Base-by-base conservation (phyloP, 2,329 filamentous ascomycete genomes). In the Spiromastix sp. region DNA sequence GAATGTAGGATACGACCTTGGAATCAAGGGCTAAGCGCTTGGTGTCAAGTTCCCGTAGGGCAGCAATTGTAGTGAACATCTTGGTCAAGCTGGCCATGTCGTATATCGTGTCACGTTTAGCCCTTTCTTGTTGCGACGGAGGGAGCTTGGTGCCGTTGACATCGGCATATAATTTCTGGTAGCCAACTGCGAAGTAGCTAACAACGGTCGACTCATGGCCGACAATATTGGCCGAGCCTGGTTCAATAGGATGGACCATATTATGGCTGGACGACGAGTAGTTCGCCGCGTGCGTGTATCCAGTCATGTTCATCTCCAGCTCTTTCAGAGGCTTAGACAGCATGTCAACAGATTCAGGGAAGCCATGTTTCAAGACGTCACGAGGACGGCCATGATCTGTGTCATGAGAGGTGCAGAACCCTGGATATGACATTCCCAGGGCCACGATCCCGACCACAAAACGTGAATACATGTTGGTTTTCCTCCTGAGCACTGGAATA, bases 41-140 rank as follows among this genome's bases (percentile, higher is more conserved):
- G 3, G 41, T 36, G 33, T 60, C 57, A 5, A 59, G 37, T 24
- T 49, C 41, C 3, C 55, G 47, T 26, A 60, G 45, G 5, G 45
- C 50, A 1, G 55, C 55, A 3, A 59, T 46, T 0, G 55, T 48
- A n/a, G 57, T 59, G 34, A 57, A 59, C 17, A 61, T 37, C 43
- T 61, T 61, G 5, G 58, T 56, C 19, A 61, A 39, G 38, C 57
- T 60, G 24, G 57, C 57, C 51, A 59, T 49, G 40, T 60, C 57
- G 41, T 60, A 61, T n/a, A 61, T 50, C 2, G 56, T 60, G 34
- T 60, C 52, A 3, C 51, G 20, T 1, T 46, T 49, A 6, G 56
- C 43, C 10, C 48, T 44, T 34, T 54, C 50, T 37, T 54, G 51
- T 20, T 50, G 34, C 4, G 29, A 1, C 1, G 9, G 4, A 4